Evolutionary conservation across 495 filamentous ascomycete genomes (phyloP), one percentile per base, ranked within the genome.

Genomic region (Penicillium soppii): DNA sequence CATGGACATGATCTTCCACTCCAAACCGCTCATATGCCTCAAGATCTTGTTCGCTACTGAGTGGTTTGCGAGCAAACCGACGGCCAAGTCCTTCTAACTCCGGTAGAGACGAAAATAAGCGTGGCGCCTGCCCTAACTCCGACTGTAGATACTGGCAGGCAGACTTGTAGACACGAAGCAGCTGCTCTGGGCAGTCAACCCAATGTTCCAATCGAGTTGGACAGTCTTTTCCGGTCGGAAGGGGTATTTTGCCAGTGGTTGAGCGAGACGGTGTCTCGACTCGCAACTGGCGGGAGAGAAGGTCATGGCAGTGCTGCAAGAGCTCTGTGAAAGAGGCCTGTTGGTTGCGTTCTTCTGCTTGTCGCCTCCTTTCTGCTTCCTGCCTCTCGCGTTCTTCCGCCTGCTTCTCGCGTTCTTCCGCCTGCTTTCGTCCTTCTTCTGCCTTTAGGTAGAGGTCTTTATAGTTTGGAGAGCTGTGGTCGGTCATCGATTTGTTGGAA

Each of bases 251-350:
- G 19, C 63, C 65, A 40, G 53, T 61, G 29, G 65, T 75, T 20
- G 61, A 73, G 52, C 53, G 50, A 61, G 53, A 72, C 33, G 58
- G 56, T 13, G 30, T 27, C 41, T 41, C 46, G 15, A 54, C 57
- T 59, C 49, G 45, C 23, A 66, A 36, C 10, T 38, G 56, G 8
- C 54, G 45, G 7, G 53, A 75, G 32, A 74, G 52, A 19, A 70
- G 51, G 43, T 62, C 47, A 35, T 74, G 65, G 48, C 66, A 71
- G 33, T 54, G 35, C 38, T 40, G 52, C 32, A 75, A 54, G 53
- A 71, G 62, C 47, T 72, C 73, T 52, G 21, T 47, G 47, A 71
- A 69, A 44, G 69, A 65, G 29, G 70, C 73, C 19, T 4, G 61
- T 53, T 23, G 42, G 33, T 37, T 58, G 27, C 37, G 51, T 16